Evolutionary conservation across 768 basidiomycete species (phyloP).

Genomic region (Rhizopogon roseolus): DNA sequence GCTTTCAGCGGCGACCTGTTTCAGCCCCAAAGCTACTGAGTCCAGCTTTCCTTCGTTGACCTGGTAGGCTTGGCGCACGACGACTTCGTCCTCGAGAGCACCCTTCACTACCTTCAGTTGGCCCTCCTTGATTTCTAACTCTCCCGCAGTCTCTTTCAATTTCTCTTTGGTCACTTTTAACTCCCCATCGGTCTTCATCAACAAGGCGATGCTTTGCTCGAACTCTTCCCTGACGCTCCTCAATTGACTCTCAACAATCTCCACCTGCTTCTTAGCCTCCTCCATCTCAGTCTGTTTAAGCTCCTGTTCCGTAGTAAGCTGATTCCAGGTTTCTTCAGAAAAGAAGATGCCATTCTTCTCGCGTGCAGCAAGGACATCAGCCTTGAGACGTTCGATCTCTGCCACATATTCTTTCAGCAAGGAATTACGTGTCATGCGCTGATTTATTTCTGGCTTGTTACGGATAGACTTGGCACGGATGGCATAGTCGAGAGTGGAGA

Average conservation of each 20-base stretch:
- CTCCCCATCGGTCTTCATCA: conserved; percentile 75
- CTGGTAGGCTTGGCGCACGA: conserved; percentile 75
- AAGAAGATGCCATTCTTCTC: conserved; percentile 97
- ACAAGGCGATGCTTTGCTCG: conserved; percentile 77
- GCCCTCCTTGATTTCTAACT: conserved; percentile 47
- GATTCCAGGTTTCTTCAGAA: conserved; percentile 85
- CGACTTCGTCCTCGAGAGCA: conserved; percentile 73
- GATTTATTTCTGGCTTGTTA: conserved; percentile 94
- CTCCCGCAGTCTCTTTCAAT: conserved; percentile 46
- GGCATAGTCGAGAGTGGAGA: conserved; percentile 96
- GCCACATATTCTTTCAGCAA: conserved; percentile 90
- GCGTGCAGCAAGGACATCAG: conserved; percentile 83
- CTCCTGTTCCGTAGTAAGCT: conserved; percentile 75
- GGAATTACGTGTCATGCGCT: conserved; percentile 87
- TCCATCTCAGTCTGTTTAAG: conserved; percentile 70
- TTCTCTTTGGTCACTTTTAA: conserved; percentile 56
- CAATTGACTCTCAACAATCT: conserved; percentile 80
- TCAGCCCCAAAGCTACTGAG: conserved; percentile 66
- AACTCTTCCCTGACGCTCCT: conserved; percentile 82
- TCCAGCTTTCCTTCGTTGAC: conserved; percentile 68
- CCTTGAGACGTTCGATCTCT: conserved; percentile 91
- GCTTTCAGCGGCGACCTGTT: conserved; percentile 60
- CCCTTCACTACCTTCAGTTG: conserved; percentile 55
- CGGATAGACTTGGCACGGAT: conserved; percentile 91
- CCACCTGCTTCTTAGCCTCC: conserved; percentile 79